These are phyloP conservation scores for Aegilops bicornis DNA, from an alignment of 176 grass and related monocot species.

Conservation along the genomic window DNA sequence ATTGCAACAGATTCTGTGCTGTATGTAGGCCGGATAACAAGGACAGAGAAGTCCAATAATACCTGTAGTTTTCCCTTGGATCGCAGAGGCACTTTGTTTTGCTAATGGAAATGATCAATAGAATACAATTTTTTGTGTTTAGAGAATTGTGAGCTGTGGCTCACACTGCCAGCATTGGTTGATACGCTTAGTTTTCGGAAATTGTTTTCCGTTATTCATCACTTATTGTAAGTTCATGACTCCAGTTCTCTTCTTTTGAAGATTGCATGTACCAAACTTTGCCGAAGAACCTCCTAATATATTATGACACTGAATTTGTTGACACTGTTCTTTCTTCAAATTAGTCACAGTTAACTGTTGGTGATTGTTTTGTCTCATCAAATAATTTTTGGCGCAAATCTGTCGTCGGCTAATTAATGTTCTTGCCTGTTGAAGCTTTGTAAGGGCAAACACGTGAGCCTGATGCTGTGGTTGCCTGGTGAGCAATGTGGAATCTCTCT, in stretches of 20 bases:
- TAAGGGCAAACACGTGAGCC: background rate
- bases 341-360: background rate
- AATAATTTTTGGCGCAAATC: background rate
- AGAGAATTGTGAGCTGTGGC: conserved; percentile 47
- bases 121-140: conserved; percentile 45
- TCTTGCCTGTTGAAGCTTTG: background rate
- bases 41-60: conserved; percentile 48
- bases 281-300: conserved; percentile 41
- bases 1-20: conserved; percentile 26
- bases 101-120: conserved; percentile 53
- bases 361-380: background rate
- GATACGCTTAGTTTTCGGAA: conserved; percentile 50
- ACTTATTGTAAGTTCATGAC: conserved; percentile 42
- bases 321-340: background rate
- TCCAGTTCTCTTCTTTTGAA: conserved; percentile 36
- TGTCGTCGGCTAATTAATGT: background rate
- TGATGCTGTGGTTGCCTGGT: background rate
- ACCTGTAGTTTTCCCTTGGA: conserved; percentile 39
- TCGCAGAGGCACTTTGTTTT: conserved; percentile 44
- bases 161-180: conserved; percentile 49
- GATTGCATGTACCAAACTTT: conserved; percentile 47
- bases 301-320: conserved; percentile 48
- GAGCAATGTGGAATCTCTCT: too few relatives aligned
- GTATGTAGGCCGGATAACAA: conserved; percentile 26
- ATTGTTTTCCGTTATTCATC: conserved; percentile 38